phyloP scores from a whole-genome alignment of 2,329 filamentous ascomycete genomes.

The Lachnellula subtilissima region DNA sequence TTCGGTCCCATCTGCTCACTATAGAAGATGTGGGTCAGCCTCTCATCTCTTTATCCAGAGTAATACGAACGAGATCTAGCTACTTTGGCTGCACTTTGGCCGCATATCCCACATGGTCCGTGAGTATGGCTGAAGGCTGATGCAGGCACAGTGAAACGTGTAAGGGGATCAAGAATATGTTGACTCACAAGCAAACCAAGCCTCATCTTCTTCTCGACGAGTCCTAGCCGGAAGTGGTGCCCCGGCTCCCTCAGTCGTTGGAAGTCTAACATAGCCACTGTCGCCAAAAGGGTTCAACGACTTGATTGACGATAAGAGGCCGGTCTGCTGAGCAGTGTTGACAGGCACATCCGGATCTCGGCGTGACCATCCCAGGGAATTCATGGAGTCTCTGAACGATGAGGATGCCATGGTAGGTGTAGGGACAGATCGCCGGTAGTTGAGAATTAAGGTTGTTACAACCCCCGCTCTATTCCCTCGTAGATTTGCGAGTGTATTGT shows the following conservation, averaged over 20 bases:
- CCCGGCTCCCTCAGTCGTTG: constrained; percentile 75
- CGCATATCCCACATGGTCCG: constrained; percentile 26
- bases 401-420: constrained; percentile 66
- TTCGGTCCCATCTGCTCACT: constrained; percentile 97
- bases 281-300: constrained; percentile 84
- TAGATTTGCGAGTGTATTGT: not conserved
- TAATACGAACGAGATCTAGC: constrained; percentile 21
- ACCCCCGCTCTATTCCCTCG: constrained; percentile 6
- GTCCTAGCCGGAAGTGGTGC: constrained; percentile 80
- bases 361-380: constrained; percentile 89
- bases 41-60: constrained; percentile 15
- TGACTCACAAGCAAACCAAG: constrained; percentile 88
- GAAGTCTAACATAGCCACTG: constrained; percentile 84
- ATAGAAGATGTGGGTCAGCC: constrained; percentile 34
- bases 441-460: constrained; percentile 14
- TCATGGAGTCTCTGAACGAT: constrained; percentile 91
- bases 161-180: constrained; percentile 16
- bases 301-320: constrained; percentile 75
- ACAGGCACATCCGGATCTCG: constrained; percentile 72
- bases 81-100: constrained; percentile 19
- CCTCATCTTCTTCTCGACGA: constrained; percentile 89
- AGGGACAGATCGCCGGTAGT: constrained; percentile 18
- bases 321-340: constrained; percentile 65
- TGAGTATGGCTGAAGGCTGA: constrained; percentile 21
- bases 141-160: constrained; percentile 28